Conservation (phyloP, 495 filamentous ascomycete species). For the Talaromyces wortmannii region DNA sequence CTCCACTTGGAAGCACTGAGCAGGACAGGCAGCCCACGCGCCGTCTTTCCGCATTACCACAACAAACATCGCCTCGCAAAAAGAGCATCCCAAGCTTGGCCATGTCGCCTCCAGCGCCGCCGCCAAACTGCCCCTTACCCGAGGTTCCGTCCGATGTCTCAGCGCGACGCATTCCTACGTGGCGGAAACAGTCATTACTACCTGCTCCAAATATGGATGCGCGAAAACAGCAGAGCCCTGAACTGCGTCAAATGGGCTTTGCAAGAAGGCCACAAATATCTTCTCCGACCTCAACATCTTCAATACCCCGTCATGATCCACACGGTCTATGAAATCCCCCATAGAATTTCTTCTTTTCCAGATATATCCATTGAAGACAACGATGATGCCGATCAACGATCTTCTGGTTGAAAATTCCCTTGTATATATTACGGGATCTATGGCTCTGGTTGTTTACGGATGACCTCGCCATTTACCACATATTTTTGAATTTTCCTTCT, state of each 20-base stretch:
- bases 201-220: neutral
- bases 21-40: neutral
- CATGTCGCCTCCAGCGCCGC: slow-evolving; percentile 1
- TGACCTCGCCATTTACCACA: too few relatives aligned
- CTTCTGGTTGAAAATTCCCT: too few relatives aligned
- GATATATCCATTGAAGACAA: too few relatives aligned
- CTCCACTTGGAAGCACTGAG: neutral
- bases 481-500: too few relatives aligned
- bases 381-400: too few relatives aligned
- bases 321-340: neutral
- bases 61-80: slow-evolving; percentile 4
- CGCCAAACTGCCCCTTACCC: slow-evolving; percentile 2
- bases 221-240: neutral
- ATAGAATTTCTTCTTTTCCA: too few relatives aligned
- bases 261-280: neutral
- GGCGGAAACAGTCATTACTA: neutral
- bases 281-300: neutral
- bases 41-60: neutral
- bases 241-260: neutral
- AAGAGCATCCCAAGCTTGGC: slow-evolving; percentile 3
- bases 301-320: neutral
- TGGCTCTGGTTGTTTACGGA: too few relatives aligned
- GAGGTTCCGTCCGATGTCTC: neutral
- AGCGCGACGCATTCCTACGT: neutral
- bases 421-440: too few relatives aligned